A percentile compares a stretch with the other conserved stretches of the same genome.
These are phyloP conservation scores for Teunomyces atbi DNA, from an alignment of 805 yeast species.

Conservation along the genomic window DNA sequence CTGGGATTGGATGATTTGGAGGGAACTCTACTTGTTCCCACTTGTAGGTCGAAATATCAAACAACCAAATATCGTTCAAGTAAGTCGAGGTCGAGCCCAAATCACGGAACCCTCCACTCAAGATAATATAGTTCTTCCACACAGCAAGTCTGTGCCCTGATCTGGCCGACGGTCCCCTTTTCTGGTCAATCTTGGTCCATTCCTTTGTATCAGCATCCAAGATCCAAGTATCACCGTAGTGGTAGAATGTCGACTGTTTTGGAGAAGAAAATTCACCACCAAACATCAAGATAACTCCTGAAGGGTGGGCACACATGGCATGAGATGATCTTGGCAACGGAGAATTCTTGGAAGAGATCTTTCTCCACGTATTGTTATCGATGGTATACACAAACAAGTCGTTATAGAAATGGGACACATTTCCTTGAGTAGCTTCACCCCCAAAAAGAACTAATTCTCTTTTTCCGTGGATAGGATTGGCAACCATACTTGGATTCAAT, in stretches of 20 bases:
- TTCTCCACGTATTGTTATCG: constrained; percentile 80
- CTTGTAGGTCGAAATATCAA: constrained; percentile 83
- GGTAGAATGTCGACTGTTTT: constrained; percentile 92
- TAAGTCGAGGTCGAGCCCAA: constrained; percentile 82
- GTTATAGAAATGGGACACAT: constrained; percentile 69
- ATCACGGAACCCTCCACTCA: constrained; percentile 94
- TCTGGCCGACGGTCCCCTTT: constrained; percentile 76
- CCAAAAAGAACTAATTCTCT: constrained; percentile 84
- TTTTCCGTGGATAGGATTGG: constrained; percentile 72
- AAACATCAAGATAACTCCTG: constrained; percentile 80
- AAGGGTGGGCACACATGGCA: constrained; percentile 89
- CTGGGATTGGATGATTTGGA: constrained; percentile 75
- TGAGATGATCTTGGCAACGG: constrained; percentile 95
- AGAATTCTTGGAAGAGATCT: constrained; percentile 72
- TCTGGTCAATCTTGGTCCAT: constrained; percentile 83
- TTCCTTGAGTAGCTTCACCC: constrained; percentile 66
- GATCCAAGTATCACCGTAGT: constrained; percentile 95
- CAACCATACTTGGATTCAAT: constrained; percentile 70
- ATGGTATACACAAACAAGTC: constrained; percentile 73
- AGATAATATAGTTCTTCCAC: constrained; percentile 86
- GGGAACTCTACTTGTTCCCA: constrained; percentile 92
- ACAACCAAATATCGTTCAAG: constrained; percentile 84
- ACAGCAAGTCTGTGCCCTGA: constrained; percentile 89
- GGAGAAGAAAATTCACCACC: constrained; percentile 98
- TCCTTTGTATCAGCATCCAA: constrained; percentile 80